A percentile compares a stretch with the other conserved stretches of the same genome.
Evolutionary conservation across 1,284 basidiomycete species (phyloP).

Genomic region (Cystobasidium slooffiae): DNA sequence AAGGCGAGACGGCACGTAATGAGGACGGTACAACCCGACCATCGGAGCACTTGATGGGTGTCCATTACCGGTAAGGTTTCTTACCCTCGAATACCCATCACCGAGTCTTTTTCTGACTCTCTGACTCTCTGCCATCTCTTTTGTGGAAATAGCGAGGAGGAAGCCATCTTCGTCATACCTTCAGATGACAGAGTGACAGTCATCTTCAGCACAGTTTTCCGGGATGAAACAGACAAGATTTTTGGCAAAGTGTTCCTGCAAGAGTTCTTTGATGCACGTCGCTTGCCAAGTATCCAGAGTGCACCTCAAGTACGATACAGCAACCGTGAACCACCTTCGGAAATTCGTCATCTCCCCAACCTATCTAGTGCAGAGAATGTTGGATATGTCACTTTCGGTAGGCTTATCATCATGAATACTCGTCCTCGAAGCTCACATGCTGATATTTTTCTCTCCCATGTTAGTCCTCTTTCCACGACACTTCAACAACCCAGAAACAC

Average conservation of each 20-base stretch:
- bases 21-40: constrained; percentile 62
- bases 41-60: constrained; percentile 68
- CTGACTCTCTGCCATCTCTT: no score
- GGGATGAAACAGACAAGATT: constrained; percentile 96
- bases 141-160: constrained; percentile 68
- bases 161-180: constrained; percentile 94
- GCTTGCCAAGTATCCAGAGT: constrained; percentile 89
- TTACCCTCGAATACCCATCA: no score
- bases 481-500: constrained; percentile 75
- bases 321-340: constrained; percentile 91
- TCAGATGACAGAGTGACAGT: constrained; percentile 94
- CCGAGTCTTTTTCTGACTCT: no score
- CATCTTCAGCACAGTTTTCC: constrained; percentile 95
- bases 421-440: no score
- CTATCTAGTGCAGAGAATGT: constrained; percentile 83
- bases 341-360: constrained; percentile 84
- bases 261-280: constrained; percentile 97
- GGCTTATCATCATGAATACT: constrained; percentile 43
- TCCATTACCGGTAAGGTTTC: constrained; percentile 73
- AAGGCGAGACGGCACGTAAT: constrained; percentile 61
- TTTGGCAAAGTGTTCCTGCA: constrained; percentile 97
- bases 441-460: no score
- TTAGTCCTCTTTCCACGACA: constrained; percentile 98
- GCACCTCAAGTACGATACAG: constrained; percentile 98
- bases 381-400: constrained; percentile 94